Evolutionary conservation across 495 filamentous ascomycete species (phyloP).

Genomic region (Penicillium verhagenii): DNA sequence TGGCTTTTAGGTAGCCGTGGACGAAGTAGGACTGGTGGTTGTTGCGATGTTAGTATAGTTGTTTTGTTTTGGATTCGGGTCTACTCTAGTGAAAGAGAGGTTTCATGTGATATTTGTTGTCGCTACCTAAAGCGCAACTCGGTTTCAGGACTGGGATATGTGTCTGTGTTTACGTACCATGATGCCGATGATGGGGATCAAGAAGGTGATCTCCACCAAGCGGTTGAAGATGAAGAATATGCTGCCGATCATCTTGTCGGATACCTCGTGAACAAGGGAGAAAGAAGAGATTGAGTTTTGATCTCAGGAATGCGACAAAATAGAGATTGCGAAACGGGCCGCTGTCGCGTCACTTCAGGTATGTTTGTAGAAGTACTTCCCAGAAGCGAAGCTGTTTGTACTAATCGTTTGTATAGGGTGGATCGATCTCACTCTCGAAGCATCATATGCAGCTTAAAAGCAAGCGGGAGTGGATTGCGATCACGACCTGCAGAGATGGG

Average conservation of each 20-base stretch:
- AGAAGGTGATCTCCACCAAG: constrained; percentile 73
- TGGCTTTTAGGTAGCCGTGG: constrained; percentile 64
- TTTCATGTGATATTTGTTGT: not conserved
- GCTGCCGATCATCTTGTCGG: constrained; percentile 66
- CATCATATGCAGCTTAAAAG: not conserved
- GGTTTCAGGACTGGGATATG: not conserved
- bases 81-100: no score
- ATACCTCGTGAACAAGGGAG: not conserved
- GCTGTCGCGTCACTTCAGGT: not conserved
- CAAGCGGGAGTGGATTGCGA: constrained; percentile 4
- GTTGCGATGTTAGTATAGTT: constrained; percentile 11
- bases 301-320: constrained; percentile 19
- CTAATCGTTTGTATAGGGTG: not conserved
- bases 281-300: not conserved
- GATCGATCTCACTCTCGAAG: not conserved
- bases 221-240: constrained; percentile 85
- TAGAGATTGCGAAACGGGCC: not conserved
- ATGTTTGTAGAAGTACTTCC: not conserved
- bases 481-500: constrained; percentile 9
- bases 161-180: constrained; percentile 44
- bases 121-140: constrained; percentile 4
- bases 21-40: constrained; percentile 67
- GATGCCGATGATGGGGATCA: constrained; percentile 90
- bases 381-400: not conserved
- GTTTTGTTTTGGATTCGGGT: not conserved